phyloP scores from a whole-genome alignment of 148 eudicot species.

The Cornus suecica region DNA sequence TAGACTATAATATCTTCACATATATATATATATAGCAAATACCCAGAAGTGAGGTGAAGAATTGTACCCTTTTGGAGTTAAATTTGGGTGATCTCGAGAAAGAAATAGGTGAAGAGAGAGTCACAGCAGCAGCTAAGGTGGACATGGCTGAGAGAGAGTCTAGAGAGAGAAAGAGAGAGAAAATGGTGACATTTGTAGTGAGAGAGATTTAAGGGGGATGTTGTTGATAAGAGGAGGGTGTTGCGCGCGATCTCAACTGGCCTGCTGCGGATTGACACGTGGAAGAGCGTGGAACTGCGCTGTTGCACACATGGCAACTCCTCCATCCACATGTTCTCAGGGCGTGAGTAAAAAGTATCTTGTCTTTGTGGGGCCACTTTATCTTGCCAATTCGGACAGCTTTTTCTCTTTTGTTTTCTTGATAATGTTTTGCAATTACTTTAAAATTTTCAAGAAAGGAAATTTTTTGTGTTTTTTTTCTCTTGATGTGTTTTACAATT shows the following conservation, averaged over 20 bases:
- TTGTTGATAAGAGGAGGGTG: constrained; percentile 55
- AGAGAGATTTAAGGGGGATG: constrained; percentile 16
- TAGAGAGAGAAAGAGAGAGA: constrained; percentile 7
- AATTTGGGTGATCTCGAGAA: constrained; percentile 42
- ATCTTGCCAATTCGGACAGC: constrained; percentile 33
- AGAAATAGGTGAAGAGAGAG: constrained; percentile 64
- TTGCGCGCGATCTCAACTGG: constrained; percentile 48
- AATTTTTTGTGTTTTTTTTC: no score
- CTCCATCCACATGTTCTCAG: constrained; percentile 31
- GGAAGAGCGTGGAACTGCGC: constrained; percentile 24
- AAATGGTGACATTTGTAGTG: constrained; percentile 6
- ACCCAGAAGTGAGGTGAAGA: not conserved
- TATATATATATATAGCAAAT: not conserved
- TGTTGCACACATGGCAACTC: constrained; percentile 27
- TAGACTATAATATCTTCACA: not conserved
- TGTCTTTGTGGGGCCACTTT: not conserved
- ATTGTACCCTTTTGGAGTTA: constrained; percentile 44
- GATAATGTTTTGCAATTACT: no score
- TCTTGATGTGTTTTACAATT: no score
- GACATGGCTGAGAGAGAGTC: constrained; percentile 36
- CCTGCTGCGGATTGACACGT: constrained; percentile 56
- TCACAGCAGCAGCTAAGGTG: constrained; percentile 63
- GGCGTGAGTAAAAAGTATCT: not conserved
- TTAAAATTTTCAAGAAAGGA: no score
- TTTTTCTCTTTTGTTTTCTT: no score